These are phyloP conservation scores for Rhytidhysteron rufulum DNA, from an alignment of 2,329 filamentous ascomycete genomes.

Conservation along the genomic window DNA sequence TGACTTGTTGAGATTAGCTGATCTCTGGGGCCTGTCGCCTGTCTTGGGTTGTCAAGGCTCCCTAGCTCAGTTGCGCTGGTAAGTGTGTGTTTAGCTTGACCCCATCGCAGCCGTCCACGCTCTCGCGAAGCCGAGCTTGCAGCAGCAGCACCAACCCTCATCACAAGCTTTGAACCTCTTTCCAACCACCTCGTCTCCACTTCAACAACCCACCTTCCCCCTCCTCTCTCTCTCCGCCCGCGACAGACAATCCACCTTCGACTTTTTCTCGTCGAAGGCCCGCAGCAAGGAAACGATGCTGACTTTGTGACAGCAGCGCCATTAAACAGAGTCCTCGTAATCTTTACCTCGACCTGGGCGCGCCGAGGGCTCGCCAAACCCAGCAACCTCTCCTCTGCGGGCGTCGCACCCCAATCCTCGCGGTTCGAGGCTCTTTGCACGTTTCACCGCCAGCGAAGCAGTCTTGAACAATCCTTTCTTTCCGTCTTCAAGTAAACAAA, in stretches of 20 bases:
- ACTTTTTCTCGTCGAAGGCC: not conserved
- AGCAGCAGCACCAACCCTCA: not conserved
- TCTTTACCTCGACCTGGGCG: not conserved
- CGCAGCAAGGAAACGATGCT: not conserved
- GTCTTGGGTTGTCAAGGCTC: not conserved
- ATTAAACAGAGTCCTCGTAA: not conserved
- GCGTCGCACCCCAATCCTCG: too few relatives aligned
- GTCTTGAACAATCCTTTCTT: too few relatives aligned
- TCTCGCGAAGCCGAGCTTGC: conserved; percentile 5
- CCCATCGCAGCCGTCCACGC: not conserved
- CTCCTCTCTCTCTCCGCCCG: not conserved
- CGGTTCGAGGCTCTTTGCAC: too few relatives aligned
- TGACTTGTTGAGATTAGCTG: not conserved
- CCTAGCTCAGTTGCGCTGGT: not conserved
- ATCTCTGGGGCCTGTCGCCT: not conserved
- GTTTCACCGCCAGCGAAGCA: too few relatives aligned
- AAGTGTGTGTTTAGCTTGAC: not conserved
- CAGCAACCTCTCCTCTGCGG: not conserved
- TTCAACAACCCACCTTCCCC: not conserved
- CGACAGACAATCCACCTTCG: too few relatives aligned
- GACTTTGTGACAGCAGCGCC: not conserved
- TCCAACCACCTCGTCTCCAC: not conserved
- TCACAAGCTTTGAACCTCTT: not conserved
- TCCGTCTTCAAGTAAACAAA: not conserved
- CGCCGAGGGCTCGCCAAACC: not conserved